phyloP scores from a whole-genome alignment of 2,329 filamentous ascomycete species.

The Sporothrix variecibatus region DNA sequence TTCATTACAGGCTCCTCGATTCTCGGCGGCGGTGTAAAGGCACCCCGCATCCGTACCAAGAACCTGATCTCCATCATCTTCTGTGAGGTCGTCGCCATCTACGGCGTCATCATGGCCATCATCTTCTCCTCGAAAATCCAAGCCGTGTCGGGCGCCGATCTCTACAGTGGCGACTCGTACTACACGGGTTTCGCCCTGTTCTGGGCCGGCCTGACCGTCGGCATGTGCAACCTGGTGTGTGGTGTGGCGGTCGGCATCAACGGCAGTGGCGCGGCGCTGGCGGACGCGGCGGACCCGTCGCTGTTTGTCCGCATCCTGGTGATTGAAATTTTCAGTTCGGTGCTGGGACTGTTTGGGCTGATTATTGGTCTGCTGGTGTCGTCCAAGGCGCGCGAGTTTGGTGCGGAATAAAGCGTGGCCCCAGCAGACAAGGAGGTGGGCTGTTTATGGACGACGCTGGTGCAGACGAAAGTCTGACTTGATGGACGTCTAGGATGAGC shows the following conservation, averaged over 20 bases:
- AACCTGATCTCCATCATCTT: constrained; percentile 99
- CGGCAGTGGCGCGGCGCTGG: constrained; percentile 91
- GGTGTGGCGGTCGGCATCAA: constrained; percentile 98
- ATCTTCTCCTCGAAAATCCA: constrained; percentile 91
- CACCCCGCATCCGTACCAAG: constrained; percentile 97
- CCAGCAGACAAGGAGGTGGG: not conserved
- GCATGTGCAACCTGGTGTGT: constrained; percentile 93
- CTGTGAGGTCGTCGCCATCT: constrained; percentile 99
- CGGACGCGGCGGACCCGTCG: constrained; percentile 88
- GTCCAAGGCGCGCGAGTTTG: constrained; percentile 78
- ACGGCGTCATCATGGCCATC: constrained; percentile 99
- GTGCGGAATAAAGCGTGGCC: constrained; percentile 35
- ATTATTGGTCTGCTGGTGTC: constrained; percentile 91
- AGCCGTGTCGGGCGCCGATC: constrained; percentile 60
- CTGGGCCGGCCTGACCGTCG: constrained; percentile 93
- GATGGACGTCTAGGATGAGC: not conserved
- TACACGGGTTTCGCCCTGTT: constrained; percentile 96
- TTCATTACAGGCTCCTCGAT: constrained; percentile 98
- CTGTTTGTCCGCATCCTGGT: constrained; percentile 99
- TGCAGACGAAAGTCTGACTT: not conserved
- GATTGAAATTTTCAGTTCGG: constrained; percentile 98
- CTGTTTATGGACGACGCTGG: not conserved
- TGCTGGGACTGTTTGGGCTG: constrained; percentile 91
- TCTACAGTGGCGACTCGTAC: constrained; percentile 77
- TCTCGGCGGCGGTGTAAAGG: constrained; percentile 92